These are phyloP conservation scores for Gossypium australe DNA, from an alignment of 345 rosid genomes.

Conservation along the genomic window DNA sequence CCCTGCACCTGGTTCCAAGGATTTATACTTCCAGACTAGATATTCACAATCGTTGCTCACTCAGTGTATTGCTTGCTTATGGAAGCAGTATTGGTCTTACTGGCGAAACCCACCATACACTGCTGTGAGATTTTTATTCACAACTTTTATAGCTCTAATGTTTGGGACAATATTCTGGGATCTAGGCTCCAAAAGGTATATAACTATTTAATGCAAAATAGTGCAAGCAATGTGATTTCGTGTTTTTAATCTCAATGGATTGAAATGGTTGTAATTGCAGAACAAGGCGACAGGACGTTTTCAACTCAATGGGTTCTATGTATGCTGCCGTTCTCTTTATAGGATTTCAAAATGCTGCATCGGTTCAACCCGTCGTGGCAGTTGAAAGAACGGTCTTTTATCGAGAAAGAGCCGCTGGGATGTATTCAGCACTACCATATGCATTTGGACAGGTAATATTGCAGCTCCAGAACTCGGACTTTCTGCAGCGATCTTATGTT, in stretches of 20 bases:
- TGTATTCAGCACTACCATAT: slow-evolving; percentile 68
- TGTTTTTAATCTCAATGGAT: background rate
- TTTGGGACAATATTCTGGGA: slow-evolving; percentile 73
- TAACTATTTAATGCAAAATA: background rate
- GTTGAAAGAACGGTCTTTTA: slow-evolving; percentile 70
- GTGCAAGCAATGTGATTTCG: background rate
- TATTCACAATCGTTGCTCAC: slow-evolving; percentile 41
- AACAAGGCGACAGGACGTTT: slow-evolving; percentile 35
- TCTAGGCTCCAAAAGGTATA: slow-evolving; percentile 50
- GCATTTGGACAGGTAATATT: slow-evolving; percentile 56
- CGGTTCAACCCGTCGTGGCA: slow-evolving; percentile 60
- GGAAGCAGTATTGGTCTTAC: slow-evolving; percentile 65
- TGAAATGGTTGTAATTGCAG: slow-evolving; percentile 23
- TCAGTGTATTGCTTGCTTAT: slow-evolving; percentile 56
- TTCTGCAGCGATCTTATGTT: no score
- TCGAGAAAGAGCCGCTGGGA: slow-evolving; percentile 61
- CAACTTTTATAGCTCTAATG: slow-evolving; percentile 50
- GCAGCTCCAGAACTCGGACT: background rate
- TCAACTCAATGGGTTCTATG: slow-evolving; percentile 68
- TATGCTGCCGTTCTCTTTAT: slow-evolving; percentile 54
- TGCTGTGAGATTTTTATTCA: slow-evolving; percentile 46
- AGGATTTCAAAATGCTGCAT: slow-evolving; percentile 47
- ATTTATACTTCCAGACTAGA: slow-evolving; percentile 40
- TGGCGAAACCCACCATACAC: slow-evolving; percentile 53
- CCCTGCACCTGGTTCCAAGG: slow-evolving; percentile 36